Percentiles rank a stretch among this genome's conserved stretches.
phyloP scores from a whole-genome alignment of 2,329 filamentous ascomycete species.

The Aspergillus luchuensis region DNA sequence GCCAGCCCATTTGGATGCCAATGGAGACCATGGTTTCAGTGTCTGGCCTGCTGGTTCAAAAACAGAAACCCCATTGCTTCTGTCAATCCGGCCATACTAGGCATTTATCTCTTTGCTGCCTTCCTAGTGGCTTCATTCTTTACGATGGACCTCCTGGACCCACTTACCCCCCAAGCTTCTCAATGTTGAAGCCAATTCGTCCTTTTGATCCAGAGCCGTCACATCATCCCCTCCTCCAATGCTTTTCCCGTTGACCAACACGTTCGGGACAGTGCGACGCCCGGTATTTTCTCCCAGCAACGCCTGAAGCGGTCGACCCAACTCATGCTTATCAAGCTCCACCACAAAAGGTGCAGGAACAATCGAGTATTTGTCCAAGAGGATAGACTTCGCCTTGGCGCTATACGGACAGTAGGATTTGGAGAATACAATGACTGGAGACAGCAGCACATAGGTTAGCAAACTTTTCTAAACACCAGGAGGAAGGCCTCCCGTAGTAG shows the following conservation, averaged over 20 bases:
- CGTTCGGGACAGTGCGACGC: constrained; percentile 84
- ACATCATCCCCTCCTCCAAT: constrained; percentile 92
- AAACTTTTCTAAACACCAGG: constrained; percentile 2
- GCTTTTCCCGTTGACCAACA: constrained; percentile 82
- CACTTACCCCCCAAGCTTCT: constrained; percentile 72
- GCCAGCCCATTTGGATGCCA: background rate
- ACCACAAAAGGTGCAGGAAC: constrained; percentile 81
- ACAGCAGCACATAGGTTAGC: constrained; percentile 6
- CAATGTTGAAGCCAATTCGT: constrained; percentile 70
- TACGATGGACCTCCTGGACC: constrained; percentile 44
- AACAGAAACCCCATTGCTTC: background rate
- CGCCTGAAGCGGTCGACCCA: constrained; percentile 73
- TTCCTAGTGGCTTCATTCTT: constrained; percentile 14
- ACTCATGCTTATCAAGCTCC: constrained; percentile 80
- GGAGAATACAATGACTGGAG: constrained; percentile 86
- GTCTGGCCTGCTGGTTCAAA: background rate
- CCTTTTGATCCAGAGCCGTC: constrained; percentile 66
- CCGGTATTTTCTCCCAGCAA: constrained; percentile 73
- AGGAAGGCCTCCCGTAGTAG: background rate
- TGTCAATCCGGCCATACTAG: background rate
- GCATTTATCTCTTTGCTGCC: background rate
- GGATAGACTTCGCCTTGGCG: constrained; percentile 77
- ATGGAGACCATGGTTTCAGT: background rate
- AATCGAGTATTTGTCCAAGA: constrained; percentile 83
- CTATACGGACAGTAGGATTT: constrained; percentile 92